Percentiles rank a stretch among this genome's conserved stretches.
Evolutionary conservation across 139 green algal genomes (phyloP).

Genomic region (Coelastrella sp.): DNA sequence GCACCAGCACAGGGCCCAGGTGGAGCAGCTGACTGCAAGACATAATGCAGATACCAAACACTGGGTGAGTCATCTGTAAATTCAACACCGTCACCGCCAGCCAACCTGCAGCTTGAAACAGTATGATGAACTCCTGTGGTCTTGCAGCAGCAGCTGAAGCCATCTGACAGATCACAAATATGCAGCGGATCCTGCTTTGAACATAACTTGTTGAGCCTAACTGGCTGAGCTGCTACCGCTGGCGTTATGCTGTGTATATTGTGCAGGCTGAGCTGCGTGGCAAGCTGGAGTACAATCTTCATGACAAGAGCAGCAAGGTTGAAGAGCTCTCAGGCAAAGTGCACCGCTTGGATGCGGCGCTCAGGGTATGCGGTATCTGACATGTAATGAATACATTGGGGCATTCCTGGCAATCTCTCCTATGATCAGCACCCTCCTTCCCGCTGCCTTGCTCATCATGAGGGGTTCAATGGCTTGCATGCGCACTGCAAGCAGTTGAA

Average conservation of each 20-base stretch:
- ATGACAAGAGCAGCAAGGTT: constrained; percentile 12
- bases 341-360: constrained; percentile 5
- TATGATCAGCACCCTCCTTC: background rate
- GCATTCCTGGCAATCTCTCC: background rate
- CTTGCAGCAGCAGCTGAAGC: no score
- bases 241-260: background rate
- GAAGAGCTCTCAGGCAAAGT: background rate
- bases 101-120: no score
- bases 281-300: constrained; percentile 16
- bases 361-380: background rate
- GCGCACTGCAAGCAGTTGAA: background rate
- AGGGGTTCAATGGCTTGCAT: no score
- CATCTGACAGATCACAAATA: no score
- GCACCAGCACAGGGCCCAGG: background rate
- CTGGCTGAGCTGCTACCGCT: no score
- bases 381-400: background rate
- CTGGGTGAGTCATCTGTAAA: constrained; percentile 6
- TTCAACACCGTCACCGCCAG: background rate
- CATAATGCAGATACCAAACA: background rate
- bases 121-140: no score
- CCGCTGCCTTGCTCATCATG: no score
- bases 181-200: no score
- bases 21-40: background rate
- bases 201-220: no score
- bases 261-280: background rate